A percentile compares a stretch with the other conserved stretches of the same genome.
Evolutionary conservation across 2,329 filamentous ascomycete genomes (phyloP).

Genomic region (Talaromyces sp.): DNA sequence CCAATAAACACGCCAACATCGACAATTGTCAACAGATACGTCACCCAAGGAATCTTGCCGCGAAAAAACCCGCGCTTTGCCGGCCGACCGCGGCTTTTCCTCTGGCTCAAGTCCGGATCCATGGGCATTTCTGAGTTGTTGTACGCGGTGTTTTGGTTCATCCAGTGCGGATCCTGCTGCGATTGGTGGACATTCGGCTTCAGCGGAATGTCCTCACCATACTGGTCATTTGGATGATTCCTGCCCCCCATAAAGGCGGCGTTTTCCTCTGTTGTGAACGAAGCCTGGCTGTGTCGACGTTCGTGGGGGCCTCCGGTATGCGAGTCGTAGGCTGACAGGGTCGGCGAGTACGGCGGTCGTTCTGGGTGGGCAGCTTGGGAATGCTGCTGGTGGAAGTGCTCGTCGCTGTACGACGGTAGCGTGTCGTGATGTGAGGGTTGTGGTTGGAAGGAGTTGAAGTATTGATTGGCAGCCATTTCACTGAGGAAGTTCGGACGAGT

Average conservation of each 20-base stretch:
- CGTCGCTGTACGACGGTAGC: slow-evolving; percentile 16
- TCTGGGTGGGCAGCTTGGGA: slow-evolving; percentile 6
- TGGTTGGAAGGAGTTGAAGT: slow-evolving; percentile 49
- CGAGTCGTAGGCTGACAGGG: slow-evolving; percentile 23
- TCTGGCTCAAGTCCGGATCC: slow-evolving; percentile 15
- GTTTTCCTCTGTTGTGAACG: slow-evolving; percentile 26
- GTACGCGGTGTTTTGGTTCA: slow-evolving; percentile 39
- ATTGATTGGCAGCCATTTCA: slow-evolving; percentile 63
- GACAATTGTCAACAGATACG: slow-evolving; percentile 69
- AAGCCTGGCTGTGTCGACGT: slow-evolving; percentile 31
- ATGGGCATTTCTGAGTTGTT: slow-evolving; percentile 39
- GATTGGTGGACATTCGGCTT: slow-evolving; percentile 30
- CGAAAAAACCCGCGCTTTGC: slow-evolving; percentile 43
- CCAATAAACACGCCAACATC: slow-evolving; percentile 84
- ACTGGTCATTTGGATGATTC: slow-evolving; percentile 28
- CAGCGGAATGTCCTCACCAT: slow-evolving; percentile 38
- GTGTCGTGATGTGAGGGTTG: slow-evolving; percentile 28
- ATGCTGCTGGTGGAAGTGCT: slow-evolving; percentile 27
- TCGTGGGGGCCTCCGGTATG: slow-evolving; percentile 38
- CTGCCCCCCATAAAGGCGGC: slow-evolving; percentile 28
- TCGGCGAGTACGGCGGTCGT: not conserved
- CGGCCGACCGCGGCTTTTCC: slow-evolving; percentile 8
- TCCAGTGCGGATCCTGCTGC: slow-evolving; percentile 29
- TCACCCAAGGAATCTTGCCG: slow-evolving; percentile 66
- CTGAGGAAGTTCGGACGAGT: too few species aligned